Conservation (phyloP, 306 rosid genomes). For the Cicer cuneatum region DNA sequence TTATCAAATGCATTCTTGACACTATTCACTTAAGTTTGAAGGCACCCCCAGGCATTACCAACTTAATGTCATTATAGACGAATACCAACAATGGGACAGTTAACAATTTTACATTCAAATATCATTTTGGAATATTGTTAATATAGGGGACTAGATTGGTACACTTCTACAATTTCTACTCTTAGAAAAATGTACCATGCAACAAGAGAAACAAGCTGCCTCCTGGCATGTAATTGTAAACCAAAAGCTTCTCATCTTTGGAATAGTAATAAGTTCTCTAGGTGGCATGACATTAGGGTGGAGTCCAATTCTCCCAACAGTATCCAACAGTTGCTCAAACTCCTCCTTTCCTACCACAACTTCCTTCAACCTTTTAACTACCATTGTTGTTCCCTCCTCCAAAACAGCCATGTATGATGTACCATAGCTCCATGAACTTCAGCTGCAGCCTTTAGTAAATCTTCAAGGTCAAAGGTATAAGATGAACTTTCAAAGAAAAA, state of each 20-base stretch:
- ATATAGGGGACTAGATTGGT: too few species aligned
- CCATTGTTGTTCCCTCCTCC: conserved; percentile 83
- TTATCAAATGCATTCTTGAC: too few species aligned
- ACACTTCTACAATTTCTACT: too few species aligned
- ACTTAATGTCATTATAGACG: too few species aligned
- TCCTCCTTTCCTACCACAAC: conserved; percentile 71
- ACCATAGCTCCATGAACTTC: conserved; percentile 85
- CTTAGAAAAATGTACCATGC: conserved; percentile 58
- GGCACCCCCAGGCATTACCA: too few species aligned
- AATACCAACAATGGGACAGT: too few species aligned
- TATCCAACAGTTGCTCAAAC: conserved; percentile 83
- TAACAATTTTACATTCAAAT: too few species aligned
- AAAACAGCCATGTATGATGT: conserved; percentile 87
- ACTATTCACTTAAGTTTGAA: too few species aligned
- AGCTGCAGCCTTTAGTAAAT: conserved; percentile 80
- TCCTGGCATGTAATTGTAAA: conserved; percentile 71
- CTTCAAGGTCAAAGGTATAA: conserved; percentile 76
- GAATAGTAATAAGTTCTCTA: conserved; percentile 83
- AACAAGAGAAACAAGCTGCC: conserved; percentile 79
- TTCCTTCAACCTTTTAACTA: conserved; percentile 77
- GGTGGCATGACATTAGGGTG: conserved; percentile 72
- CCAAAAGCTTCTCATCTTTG: conserved; percentile 86
- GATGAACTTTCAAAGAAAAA: conserved; percentile 75
- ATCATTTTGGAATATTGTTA: too few species aligned
- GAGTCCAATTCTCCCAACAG: conserved; percentile 66